Evolutionary conservation across 139 green algal genomes (phyloP), one percentile per base, ranked within the genome.

Genomic region (Edaphochlamys debaryana): DNA sequence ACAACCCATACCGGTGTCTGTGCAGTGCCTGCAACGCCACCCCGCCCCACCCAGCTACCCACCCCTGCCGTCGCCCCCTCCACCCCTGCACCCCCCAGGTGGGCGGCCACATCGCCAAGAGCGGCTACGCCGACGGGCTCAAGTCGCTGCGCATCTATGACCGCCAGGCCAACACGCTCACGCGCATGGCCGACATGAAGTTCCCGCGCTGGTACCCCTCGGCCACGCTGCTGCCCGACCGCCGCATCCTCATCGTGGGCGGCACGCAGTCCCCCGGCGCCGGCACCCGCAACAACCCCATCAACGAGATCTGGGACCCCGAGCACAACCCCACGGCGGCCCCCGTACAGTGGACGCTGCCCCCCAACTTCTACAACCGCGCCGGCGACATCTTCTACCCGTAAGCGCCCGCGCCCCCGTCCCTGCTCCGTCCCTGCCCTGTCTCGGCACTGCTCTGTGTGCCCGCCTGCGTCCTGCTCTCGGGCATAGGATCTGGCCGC

Each of bases 271-370:
- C 58, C 11, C 81, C 81, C 11, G 81, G 81, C 45, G 67, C 72
- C n/a, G 81, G 81, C 13, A 87, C 81, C 41, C 37, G 27, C 19
- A 56, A 45, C 40, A 90, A 90, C 86, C 69, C 76, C 30, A 67
- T 84, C n/a, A 87, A 78, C 40, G 86, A 90, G 76, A 54, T 90
- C 6, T 90, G 74, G 69, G 66, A 87, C 69, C 86, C 80, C 27
- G 25, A 70, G 63, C 62, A 81, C 60, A 52, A 66, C n/a, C 77
- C 77, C 32, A 29, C 8, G 17, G 34, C 32, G 45, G 45, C 77
- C 32, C 40, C 45, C 32, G 19, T 42, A 64, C 63, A 83, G 42
- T 74, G 63, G 77, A 69, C 77, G 23, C 64, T 83, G 63, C 63
- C 63, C 0, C 0, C 22, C 17, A 29, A 30, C 40, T 83, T 83